Base-by-base conservation (phyloP, 2,329 filamentous ascomycete species). In the Alternaria sp. region DNA sequence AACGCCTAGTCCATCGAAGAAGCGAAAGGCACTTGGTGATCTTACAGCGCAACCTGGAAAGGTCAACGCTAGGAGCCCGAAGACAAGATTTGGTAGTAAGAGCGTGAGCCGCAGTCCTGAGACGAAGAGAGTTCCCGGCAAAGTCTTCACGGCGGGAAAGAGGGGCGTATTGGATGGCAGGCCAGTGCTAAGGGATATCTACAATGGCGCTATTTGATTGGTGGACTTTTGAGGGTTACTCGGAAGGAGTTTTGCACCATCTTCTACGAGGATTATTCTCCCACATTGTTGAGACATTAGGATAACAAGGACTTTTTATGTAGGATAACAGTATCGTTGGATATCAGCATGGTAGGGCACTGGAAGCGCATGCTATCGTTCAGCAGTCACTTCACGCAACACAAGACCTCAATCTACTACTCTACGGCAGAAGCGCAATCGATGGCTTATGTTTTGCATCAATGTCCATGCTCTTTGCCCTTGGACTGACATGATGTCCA, bases 101-200 rank as follows among this genome's bases (percentile, higher is more conserved):
- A 64, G 53, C 6, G 49, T 61, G 7, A 45, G 62, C 13, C 66
- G 72, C 10, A 46, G 72, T 65, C 63, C 70, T 62, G 65, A 63
- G 48, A 76, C 77, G 59, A 81, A 79, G 44, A 83, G 77, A 62
- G 79, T 80, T 49, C 86, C 88, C 1, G 86, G 81, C 63, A 88
- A 85, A 69, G 82, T 87, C 44, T 87, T 88, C 0, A 84, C 84
- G 51, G 85, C 84, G 63, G 82, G 79, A 10, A 72, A 81, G 55
- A 80, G 78, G 65, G 80, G 84, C 31, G 78, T 94, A 58, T 76
- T 92, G 65, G 88, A 86, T 58, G 86, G 85, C 34, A 87, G 87
- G 69, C 85, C 87, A 34, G 83, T 96, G 54, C 82, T 93, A 71
- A 85, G 86, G 72, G 90, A 94, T 81, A 88, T 97, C 63, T 81